Percentiles rank a stretch among this genome's conserved stretches.
These are phyloP conservation scores for Colletotrichum viniferum DNA, from an alignment of 2,329 filamentous ascomycete species.

Conservation along the genomic window DNA sequence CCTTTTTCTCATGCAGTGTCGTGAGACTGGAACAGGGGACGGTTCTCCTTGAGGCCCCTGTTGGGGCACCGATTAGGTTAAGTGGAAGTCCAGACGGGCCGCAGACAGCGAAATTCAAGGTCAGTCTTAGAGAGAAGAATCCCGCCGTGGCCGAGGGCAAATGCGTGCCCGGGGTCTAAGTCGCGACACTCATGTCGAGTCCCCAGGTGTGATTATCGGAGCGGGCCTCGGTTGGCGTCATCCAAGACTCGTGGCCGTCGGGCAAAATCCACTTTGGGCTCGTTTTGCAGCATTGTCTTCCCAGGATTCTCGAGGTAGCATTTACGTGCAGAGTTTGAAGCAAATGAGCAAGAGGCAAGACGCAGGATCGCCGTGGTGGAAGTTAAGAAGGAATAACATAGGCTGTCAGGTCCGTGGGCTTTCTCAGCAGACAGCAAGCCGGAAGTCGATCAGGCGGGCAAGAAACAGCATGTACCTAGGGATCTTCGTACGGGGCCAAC, in stretches of 20 bases:
- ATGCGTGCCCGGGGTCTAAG: not conserved
- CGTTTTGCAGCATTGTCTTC: not conserved
- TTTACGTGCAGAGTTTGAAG: not conserved
- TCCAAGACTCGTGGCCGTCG: not conserved
- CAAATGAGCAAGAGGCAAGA: not conserved
- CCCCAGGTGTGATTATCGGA: not conserved
- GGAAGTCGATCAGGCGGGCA: not conserved
- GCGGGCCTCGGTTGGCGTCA: slow-evolving; percentile 10
- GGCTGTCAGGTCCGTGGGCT: not conserved
- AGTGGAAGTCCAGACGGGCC: not conserved
- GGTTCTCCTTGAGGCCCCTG: not conserved
- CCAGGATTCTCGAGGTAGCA: not conserved
- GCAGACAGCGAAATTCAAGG: not conserved
- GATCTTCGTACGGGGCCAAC: not conserved
- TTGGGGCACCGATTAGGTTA: not conserved
- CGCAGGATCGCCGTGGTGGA: not conserved
- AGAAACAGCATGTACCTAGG: not conserved
- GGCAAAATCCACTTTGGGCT: slow-evolving; percentile 6
- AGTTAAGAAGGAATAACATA: not conserved
- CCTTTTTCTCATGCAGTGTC: slow-evolving; percentile 8
- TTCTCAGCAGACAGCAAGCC: not conserved
- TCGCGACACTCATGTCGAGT: not conserved
- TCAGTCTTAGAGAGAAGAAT: not conserved
- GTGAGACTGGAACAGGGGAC: slow-evolving; percentile 9
- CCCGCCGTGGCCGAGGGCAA: not conserved